A percentile compares a stretch with the other conserved stretches of the same genome.
phyloP scores from a whole-genome alignment of 495 filamentous ascomycete species.

The Penicillium pancosmium region DNA sequence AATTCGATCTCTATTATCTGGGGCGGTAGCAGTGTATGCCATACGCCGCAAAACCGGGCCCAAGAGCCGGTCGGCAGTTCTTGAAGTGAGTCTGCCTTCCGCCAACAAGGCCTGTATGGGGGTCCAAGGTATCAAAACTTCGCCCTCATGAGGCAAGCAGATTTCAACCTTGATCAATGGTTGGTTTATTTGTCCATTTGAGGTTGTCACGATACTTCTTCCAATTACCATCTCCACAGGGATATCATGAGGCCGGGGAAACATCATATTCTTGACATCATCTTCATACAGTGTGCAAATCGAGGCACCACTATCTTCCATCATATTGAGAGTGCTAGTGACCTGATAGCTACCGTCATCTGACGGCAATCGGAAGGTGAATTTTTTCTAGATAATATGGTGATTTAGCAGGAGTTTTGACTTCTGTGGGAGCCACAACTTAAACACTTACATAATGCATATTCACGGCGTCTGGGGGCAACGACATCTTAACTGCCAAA shows the following conservation, averaged over 20 bases:
- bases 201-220: background rate
- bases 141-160: background rate
- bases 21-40: slow-evolving; percentile 6
- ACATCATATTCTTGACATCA: background rate
- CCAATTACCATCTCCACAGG: background rate
- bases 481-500: background rate
- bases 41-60: background rate
- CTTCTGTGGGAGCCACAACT: background rate
- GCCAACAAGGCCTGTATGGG: background rate
- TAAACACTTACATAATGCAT: slow-evolving; percentile 3
- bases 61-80: background rate
- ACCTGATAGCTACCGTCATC: too few species aligned
- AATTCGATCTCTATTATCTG: background rate
- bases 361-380: background rate
- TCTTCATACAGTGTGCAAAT: background rate
- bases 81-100: background rate
- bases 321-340: background rate
- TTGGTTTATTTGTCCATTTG: background rate
- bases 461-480: background rate
- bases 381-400: background rate
- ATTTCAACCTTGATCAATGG: slow-evolving; percentile 1
- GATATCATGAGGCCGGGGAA: background rate
- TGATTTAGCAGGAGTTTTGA: too few species aligned
- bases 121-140: background rate
- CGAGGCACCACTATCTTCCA: slow-evolving; percentile 2